Conservation (phyloP, 768 basidiomycete species). For the Polyporus arcularius region DNA sequence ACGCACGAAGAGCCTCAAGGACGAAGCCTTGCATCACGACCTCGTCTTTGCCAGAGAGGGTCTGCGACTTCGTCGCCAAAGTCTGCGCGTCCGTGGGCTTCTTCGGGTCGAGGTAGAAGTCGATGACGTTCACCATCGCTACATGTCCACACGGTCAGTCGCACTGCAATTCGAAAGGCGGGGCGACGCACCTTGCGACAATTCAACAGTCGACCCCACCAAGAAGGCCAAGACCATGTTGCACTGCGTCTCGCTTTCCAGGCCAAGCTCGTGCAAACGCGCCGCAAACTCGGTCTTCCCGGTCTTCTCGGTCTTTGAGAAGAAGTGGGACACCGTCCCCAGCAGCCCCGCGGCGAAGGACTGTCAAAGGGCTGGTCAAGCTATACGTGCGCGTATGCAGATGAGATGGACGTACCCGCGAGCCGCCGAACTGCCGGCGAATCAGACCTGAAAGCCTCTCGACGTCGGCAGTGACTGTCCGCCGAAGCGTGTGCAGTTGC, state of each 20-base stretch:
- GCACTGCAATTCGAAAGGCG: constrained; percentile 3
- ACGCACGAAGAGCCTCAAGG: constrained; percentile 70
- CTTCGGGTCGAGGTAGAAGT: constrained; percentile 61
- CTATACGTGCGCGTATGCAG: background rate
- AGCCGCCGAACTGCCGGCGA: constrained; percentile 39
- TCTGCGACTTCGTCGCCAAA: constrained; percentile 13
- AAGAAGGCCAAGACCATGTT: constrained; percentile 74
- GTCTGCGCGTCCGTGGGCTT: constrained; percentile 27
- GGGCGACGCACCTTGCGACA: constrained; percentile 59
- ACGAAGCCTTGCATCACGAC: constrained; percentile 58
- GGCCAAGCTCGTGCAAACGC: constrained; percentile 56
- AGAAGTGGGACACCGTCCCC: constrained; percentile 46
- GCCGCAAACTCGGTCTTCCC: constrained; percentile 53
- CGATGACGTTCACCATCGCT: constrained; percentile 69
- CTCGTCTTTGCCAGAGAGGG: constrained; percentile 36
- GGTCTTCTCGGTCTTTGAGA: constrained; percentile 47
- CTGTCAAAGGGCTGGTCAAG: constrained; percentile 20
- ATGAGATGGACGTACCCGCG: background rate
- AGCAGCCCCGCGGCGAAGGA: constrained; percentile 43
- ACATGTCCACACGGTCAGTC: background rate
- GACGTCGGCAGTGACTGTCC: constrained; percentile 53
- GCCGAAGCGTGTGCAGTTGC: constrained; percentile 55
- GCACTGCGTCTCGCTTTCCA: constrained; percentile 59
- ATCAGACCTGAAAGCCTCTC: constrained; percentile 57
- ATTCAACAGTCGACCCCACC: constrained; percentile 65